phyloP scores from a whole-genome alignment of 2,329 filamentous ascomycete genomes.

The Paramyrothecium roridum region DNA sequence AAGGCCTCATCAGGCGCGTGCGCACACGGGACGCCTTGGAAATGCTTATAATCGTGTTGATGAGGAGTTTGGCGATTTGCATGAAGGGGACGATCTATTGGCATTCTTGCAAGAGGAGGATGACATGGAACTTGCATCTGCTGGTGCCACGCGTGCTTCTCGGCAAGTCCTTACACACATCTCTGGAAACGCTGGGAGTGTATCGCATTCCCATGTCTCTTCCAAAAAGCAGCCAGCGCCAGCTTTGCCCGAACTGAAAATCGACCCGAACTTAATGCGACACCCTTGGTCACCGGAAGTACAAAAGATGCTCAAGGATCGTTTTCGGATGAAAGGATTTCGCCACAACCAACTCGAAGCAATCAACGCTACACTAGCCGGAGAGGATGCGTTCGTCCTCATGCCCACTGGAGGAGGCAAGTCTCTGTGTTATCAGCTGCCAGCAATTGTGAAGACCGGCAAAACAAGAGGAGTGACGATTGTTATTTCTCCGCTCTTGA shows the following conservation, averaged over 20 bases:
- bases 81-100: conserved; percentile 49
- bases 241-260: conserved; percentile 22
- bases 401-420: conserved; percentile 99
- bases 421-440: conserved; percentile 93
- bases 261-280: conserved; percentile 55
- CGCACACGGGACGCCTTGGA: conserved; percentile 4
- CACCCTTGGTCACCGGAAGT: conserved; percentile 86
- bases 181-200: conserved; percentile 40
- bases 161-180: conserved; percentile 43
- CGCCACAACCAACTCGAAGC: conserved; percentile 90
- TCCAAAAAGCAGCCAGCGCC: conserved; percentile 27
- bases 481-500: conserved; percentile 91
- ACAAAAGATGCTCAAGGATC: conserved; percentile 72
- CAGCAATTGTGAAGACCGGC: conserved; percentile 77
- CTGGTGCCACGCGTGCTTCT: conserved; percentile 13
- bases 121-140: conserved; percentile 36
- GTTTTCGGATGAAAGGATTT: conserved; percentile 83
- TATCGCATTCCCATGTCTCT: conserved; percentile 26
- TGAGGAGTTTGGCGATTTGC: conserved; percentile 43
- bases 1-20: not conserved
- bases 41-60: conserved; percentile 13
- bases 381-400: conserved; percentile 88
- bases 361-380: conserved; percentile 86
- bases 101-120: conserved; percentile 49
- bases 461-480: conserved; percentile 84